Base-by-base conservation (phyloP, 768 basidiomycete species). In the Kwoniella newhampshirensis region DNA sequence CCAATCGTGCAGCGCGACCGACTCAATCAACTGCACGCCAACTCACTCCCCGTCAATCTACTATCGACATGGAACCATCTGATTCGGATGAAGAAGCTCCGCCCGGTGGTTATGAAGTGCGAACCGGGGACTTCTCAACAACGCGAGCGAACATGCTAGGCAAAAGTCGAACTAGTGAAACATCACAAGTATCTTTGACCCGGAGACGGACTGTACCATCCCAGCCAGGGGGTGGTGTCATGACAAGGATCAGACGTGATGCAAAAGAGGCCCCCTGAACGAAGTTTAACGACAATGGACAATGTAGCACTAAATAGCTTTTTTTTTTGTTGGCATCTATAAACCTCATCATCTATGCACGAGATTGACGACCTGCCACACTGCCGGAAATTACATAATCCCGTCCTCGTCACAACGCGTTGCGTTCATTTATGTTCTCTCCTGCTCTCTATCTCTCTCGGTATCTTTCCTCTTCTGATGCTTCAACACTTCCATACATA, bases 81-180 rank as follows among this genome's bases (percentile, higher is more conserved):
- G 67, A 69, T 26, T 72, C 70, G 1, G 70, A 72, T 51, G 70
- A 72, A 13, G 70, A 72, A 1, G 68, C 55, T 8, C 68, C 70
- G 6, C 61, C 64, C 3, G 66, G 63, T 9, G 68, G 70, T 1
- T 72, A 66, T 27, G 66, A 67, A 41, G 54, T 72, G 6, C 53
- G 63, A 3, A 44, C 57, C 2, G 60, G 56, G 21, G 63, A 68
- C 46, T 59, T 59, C 9, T 54, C 57, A 0, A 48, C 45, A 18
- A 47, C 44, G 8, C 51, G 66, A 3, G 64, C 60, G 4, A 49
- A 58, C 2, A 26, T 64, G 6, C 42, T 64, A 13, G 52, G 62
- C 20, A 54, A 59, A 47, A 49, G 46, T 39, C 26, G n/a, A 13
- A 47, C 37, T 11, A 21, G 48, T 18, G 3, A 27, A n/a, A 20